These are phyloP conservation scores for Echium plantagineum DNA, from an alignment of 257 asterid genomes.

Conservation along the genomic window DNA sequence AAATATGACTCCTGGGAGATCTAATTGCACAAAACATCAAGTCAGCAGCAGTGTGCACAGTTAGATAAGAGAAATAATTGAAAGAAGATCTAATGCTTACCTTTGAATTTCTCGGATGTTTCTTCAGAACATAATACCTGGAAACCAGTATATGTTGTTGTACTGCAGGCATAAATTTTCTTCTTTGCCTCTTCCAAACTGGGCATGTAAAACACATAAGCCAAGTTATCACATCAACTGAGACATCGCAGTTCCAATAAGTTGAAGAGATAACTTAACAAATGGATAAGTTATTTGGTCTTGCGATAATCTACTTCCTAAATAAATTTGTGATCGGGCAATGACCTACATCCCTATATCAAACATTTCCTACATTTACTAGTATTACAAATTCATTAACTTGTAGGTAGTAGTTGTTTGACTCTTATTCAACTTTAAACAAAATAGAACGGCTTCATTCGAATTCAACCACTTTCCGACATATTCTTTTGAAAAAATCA, in stretches of 20 bases:
- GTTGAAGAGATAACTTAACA: background rate
- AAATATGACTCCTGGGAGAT: constrained; percentile 73
- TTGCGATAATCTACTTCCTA: too few species aligned
- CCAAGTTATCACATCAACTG: background rate
- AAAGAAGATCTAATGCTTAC: constrained; percentile 19
- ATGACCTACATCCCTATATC: too few species aligned
- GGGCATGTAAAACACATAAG: constrained; percentile 12
- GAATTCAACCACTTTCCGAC: too few species aligned
- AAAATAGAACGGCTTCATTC: too few species aligned
- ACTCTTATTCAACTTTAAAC: too few species aligned
- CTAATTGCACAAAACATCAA: constrained; percentile 27
- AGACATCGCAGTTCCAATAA: background rate
- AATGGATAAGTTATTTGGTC: too few species aligned
- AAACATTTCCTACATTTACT: too few species aligned
- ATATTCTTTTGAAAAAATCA: too few species aligned
- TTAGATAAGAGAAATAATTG: constrained; percentile 3
- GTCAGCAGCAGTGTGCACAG: constrained; percentile 9
- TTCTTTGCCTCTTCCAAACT: constrained; percentile 95
- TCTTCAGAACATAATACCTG: constrained; percentile 83
- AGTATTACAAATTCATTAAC: too few species aligned
- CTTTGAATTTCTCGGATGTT: constrained; percentile 69
- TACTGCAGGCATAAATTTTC: constrained; percentile 82
- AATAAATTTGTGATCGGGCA: too few species aligned
- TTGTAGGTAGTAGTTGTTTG: too few species aligned
- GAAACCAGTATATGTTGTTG: constrained; percentile 78